phyloP scores from a whole-genome alignment of 208 protist genomes.

The Crithidia brevicula region DNA sequence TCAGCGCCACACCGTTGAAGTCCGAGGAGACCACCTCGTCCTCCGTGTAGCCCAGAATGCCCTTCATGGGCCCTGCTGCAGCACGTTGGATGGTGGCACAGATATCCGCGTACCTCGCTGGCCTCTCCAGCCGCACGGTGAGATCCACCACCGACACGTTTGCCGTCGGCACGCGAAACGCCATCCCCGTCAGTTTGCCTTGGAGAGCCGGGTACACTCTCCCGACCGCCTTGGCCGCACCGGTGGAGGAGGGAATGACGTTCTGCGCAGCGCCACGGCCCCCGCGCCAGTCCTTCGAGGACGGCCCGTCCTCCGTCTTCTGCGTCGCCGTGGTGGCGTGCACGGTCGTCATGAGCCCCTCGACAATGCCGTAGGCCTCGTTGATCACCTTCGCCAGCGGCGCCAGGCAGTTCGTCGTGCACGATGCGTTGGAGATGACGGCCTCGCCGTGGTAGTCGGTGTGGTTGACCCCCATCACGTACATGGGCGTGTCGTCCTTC shows the following conservation, averaged over 20 bases:
- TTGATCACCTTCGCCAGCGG: constrained; percentile 97
- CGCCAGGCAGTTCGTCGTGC: constrained; percentile 99
- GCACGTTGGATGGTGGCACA: constrained; percentile 94
- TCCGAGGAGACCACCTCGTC: constrained; percentile 98
- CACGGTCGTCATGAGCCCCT: constrained; percentile 99
- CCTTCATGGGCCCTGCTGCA: constrained; percentile 93
- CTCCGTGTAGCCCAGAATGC: constrained; percentile 98
- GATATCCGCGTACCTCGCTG: constrained; percentile 97
- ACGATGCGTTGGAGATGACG: constrained; percentile 99
- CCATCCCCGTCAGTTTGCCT: constrained; percentile 96
- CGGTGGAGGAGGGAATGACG: constrained; percentile 99
- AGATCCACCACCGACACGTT: constrained; percentile 99
- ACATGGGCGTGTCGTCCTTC: constrained; percentile 95
- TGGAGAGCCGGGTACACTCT: constrained; percentile 93
- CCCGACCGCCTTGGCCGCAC: constrained; percentile 99
- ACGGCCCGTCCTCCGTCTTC: constrained; percentile 98
- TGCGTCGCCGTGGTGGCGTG: constrained; percentile 99
- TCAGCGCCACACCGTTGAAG: constrained; percentile 95
- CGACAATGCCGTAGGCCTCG: constrained; percentile 96
- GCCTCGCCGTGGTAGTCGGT: constrained; percentile 83
- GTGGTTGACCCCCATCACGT: constrained; percentile 99
- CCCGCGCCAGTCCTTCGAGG: constrained; percentile 98
- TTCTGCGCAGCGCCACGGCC: constrained; percentile 96
- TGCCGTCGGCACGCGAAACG: constrained; percentile 98
- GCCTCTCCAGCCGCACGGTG: constrained; percentile 92